Evolutionary conservation across 768 basidiomycete species (phyloP).

Genomic region (Mycena polygramma): DNA sequence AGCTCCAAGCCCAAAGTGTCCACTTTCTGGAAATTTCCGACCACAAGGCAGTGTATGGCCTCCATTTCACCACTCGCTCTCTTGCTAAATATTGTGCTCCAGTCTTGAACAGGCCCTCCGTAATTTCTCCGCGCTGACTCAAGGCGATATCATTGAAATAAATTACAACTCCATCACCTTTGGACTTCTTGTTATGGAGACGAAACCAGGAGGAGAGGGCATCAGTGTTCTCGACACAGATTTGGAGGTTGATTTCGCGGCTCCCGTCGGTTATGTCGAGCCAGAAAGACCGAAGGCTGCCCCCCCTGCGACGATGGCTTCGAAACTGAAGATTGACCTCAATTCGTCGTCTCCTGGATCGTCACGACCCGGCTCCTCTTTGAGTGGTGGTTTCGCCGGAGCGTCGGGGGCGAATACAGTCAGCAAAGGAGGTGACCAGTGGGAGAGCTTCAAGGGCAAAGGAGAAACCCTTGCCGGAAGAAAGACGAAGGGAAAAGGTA

Average conservation of each 20-base stretch:
- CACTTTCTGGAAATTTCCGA: constrained; percentile 98
- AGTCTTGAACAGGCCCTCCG: constrained; percentile 96
- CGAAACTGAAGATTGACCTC: constrained; percentile 95
- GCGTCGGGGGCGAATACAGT: constrained; percentile 63
- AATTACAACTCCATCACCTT: constrained; percentile 97
- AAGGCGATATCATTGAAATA: constrained; percentile 98
- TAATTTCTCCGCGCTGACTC: constrained; percentile 91
- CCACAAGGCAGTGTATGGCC: constrained; percentile 94
- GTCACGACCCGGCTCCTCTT: constrained; percentile 81
- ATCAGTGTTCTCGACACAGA: constrained; percentile 95
- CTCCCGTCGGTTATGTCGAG: constrained; percentile 94
- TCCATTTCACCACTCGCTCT: neutral
- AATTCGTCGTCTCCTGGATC: constrained; percentile 89
- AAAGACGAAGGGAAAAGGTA: constrained; percentile 95
- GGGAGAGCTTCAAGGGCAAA: constrained; percentile 97
- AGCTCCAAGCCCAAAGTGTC: constrained; percentile 94
- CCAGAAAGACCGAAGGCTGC: constrained; percentile 88
- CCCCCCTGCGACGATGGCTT: constrained; percentile 92
- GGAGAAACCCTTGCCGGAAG: constrained; percentile 93
- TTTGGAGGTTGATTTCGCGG: constrained; percentile 97
- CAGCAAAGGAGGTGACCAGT: constrained; percentile 84
- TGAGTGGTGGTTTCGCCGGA: constrained; percentile 76
- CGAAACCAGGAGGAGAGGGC: constrained; percentile 86
- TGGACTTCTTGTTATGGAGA: constrained; percentile 96
- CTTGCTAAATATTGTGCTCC: constrained; percentile 16